Conservation (phyloP, 2,329 filamentous ascomycete species). For the Colletotrichum liaoningense region DNA sequence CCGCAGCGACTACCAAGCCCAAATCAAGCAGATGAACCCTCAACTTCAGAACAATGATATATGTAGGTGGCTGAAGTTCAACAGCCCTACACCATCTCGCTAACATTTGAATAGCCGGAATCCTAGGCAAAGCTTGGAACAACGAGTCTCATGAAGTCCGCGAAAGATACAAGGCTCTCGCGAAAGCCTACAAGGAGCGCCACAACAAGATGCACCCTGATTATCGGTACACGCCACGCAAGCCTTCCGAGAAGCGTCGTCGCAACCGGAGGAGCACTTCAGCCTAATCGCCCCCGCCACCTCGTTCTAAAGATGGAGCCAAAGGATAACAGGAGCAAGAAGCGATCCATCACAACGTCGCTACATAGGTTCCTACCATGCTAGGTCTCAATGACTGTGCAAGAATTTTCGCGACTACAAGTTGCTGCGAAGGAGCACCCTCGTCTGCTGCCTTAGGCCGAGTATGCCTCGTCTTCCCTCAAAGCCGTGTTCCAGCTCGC, state of each 20-base stretch:
- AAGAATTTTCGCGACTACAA: not conserved
- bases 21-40: constrained; percentile 40
- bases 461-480: not conserved
- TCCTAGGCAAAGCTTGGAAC: constrained; percentile 44
- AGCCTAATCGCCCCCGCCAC: not conserved
- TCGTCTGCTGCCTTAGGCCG: not conserved
- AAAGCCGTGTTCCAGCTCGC: not conserved
- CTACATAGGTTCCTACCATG: not conserved
- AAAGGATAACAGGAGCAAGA: not conserved
- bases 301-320: not conserved
- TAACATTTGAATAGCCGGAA: constrained; percentile 38
- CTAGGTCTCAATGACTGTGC: not conserved
- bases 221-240: constrained; percentile 54
- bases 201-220: constrained; percentile 47
- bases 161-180: constrained; percentile 28
- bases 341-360: not conserved
- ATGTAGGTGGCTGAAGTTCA: constrained; percentile 40
- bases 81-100: not conserved
- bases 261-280: constrained; percentile 12
- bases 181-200: constrained; percentile 40
- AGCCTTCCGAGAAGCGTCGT: constrained; percentile 40
- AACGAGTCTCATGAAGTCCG: constrained; percentile 39
- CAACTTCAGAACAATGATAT: constrained; percentile 43
- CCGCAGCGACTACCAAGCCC: constrained; percentile 42
- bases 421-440: not conserved